Conservation (phyloP, 768 basidiomycete species). For the Mycena pura region DNA sequence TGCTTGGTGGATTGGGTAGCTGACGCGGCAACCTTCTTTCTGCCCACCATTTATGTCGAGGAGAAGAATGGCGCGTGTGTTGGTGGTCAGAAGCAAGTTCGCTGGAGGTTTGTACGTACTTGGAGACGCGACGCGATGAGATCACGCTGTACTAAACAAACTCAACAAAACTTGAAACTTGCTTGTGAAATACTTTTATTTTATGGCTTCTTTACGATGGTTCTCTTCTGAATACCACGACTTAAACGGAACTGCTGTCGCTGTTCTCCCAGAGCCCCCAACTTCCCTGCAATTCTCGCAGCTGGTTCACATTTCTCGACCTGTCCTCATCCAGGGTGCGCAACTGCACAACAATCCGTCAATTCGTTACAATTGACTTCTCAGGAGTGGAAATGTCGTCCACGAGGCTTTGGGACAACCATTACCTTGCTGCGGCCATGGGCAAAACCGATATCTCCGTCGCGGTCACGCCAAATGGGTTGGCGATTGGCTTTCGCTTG, state of each 20-base stretch:
- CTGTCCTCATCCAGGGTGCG: conserved; percentile 75
- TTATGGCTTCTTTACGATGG: conserved; percentile 35
- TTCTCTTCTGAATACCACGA: conserved; percentile 56
- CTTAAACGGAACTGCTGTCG: conserved; percentile 61
- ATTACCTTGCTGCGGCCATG: conserved; percentile 65
- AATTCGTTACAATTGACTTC: neutral
- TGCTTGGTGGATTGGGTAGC: conserved; percentile 34
- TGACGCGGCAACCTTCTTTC: conserved; percentile 28
- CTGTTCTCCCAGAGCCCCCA: conserved; percentile 61
- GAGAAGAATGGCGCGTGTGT: conserved; percentile 34
- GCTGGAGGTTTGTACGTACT: no score
- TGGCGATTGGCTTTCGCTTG: conserved; percentile 23
- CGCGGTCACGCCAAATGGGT: conserved; percentile 89
- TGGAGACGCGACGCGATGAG: no score
- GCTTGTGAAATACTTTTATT: no score
- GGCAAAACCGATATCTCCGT: conserved; percentile 65
- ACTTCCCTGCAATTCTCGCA: conserved; percentile 73
- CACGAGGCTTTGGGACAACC: conserved; percentile 65
- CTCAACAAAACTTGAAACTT: no score
- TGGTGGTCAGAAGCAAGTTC: no score
- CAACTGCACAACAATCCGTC: neutral
- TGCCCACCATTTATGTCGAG: conserved; percentile 43
- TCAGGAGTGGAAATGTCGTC: conserved; percentile 61
- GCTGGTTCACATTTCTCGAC: conserved; percentile 71
- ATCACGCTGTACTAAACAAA: neutral